A percentile compares a stretch with the other conserved stretches of the same genome.
Conservation (phyloP, 352 stramenopile species). For the Phytophthora pseudosyringae region DNA sequence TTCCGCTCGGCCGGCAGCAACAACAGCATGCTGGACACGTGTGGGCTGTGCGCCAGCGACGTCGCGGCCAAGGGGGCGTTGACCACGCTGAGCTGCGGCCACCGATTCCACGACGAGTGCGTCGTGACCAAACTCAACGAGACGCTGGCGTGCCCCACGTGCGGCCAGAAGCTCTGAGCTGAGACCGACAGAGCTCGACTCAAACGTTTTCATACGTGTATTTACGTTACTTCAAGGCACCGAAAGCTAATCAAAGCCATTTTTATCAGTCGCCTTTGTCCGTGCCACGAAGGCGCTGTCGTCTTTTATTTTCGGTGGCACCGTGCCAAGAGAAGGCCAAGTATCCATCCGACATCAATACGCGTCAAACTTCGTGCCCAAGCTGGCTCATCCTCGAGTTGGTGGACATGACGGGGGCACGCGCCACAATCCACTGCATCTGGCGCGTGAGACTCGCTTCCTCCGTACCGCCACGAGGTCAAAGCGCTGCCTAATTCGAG, state of each 20-base stretch:
- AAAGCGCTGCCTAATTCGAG: slow-evolving; percentile 12
- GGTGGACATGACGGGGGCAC: not conserved
- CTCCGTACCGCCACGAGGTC: slow-evolving; percentile 1
- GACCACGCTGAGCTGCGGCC: slow-evolving; percentile 54
- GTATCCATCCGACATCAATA: slow-evolving; percentile 2
- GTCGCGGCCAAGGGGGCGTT: slow-evolving; percentile 34
- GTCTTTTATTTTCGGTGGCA: not conserved
- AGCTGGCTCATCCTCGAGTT: slow-evolving; percentile 1
- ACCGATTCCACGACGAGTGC: slow-evolving; percentile 79
- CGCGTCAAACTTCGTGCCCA: not conserved
- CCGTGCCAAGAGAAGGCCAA: not conserved
- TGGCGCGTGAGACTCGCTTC: slow-evolving; percentile 13
- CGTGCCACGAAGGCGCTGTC: not conserved
- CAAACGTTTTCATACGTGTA: slow-evolving; percentile 1
- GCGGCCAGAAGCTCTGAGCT: slow-evolving; percentile 28
- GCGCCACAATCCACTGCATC: slow-evolving; percentile 9
- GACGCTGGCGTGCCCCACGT: slow-evolving; percentile 49
- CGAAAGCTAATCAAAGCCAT: slow-evolving; percentile 5
- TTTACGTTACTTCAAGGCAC: slow-evolving; percentile 8
- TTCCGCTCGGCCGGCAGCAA: slow-evolving; percentile 44
- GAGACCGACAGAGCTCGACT: not conserved
- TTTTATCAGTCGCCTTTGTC: slow-evolving; percentile 5
- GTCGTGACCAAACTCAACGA: slow-evolving; percentile 66
- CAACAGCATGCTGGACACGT: slow-evolving; percentile 30
- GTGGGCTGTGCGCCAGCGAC: slow-evolving; percentile 29